Evolutionary conservation across 139 green algal genomes (phyloP).

Genomic region (Yamagishiella unicocca): DNA sequence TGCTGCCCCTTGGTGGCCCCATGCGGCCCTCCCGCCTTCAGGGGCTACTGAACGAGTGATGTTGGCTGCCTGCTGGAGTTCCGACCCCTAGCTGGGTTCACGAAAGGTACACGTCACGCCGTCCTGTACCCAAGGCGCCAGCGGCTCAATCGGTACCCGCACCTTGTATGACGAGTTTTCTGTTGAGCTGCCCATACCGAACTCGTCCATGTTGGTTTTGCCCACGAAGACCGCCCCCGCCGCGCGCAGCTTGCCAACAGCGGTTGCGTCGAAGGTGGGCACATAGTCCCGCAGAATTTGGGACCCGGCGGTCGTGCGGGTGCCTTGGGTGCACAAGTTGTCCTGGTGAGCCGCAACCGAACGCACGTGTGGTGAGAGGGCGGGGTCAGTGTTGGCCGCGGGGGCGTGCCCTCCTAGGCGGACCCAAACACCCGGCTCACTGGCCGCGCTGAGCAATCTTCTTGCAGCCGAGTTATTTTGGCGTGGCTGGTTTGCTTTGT

Average conservation of each 20-base stretch:
- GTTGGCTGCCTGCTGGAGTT: too few relatives aligned
- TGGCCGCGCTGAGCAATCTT: not conserved
- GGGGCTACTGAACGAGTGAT: too few relatives aligned
- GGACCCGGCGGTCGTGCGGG: slow-evolving; percentile 91
- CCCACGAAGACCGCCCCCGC: slow-evolving; percentile 93
- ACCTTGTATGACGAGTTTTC: slow-evolving; percentile 93
- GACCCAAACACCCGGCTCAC: not conserved
- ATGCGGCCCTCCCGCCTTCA: too few relatives aligned
- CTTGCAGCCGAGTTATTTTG: not conserved
- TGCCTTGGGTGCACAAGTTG: slow-evolving; percentile 92
- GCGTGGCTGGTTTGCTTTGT: not conserved
- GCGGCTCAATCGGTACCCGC: too few relatives aligned
- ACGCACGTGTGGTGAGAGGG: not conserved
- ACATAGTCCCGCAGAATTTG: slow-evolving; percentile 80
- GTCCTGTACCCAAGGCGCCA: too few relatives aligned
- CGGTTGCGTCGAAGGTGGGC: slow-evolving; percentile 84
- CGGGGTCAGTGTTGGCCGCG: not conserved
- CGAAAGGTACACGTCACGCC: too few relatives aligned
- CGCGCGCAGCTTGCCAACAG: slow-evolving; percentile 72
- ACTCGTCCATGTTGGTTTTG: slow-evolving; percentile 99
- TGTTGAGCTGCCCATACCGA: slow-evolving; percentile 97
- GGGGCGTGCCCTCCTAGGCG: not conserved
- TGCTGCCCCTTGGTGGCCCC: too few relatives aligned
- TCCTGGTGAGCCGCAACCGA: slow-evolving; percentile 75
- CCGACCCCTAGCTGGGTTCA: too few relatives aligned